These are phyloP conservation scores for Xylariaceae sp. DNA, from an alignment of 2,329 filamentous ascomycete species.

Conservation along the genomic window DNA sequence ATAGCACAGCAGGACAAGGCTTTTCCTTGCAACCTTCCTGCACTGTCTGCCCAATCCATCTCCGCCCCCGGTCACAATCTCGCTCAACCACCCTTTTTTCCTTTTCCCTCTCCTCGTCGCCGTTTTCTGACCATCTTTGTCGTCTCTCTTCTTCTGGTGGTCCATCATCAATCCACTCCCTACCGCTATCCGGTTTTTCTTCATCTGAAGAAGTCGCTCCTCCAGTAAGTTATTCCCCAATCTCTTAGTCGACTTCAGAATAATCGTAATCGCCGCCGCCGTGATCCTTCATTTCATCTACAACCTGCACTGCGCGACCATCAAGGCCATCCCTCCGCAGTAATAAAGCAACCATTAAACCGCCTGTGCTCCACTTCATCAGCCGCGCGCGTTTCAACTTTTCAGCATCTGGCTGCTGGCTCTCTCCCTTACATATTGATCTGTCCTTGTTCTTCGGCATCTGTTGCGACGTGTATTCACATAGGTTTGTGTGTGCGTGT, in stretches of 20 bases:
- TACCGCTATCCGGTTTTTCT: constrained; percentile 19
- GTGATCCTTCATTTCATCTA: background rate
- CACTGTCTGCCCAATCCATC: constrained; percentile 19
- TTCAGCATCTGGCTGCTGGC: background rate
- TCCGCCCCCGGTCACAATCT: constrained; percentile 30
- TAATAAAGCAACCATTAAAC: constrained; percentile 2
- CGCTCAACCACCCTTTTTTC: constrained; percentile 31
- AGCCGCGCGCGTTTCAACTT: constrained; percentile 2
- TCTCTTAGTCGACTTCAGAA: background rate
- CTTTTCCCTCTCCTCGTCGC: constrained; percentile 24
- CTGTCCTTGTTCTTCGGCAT: background rate
- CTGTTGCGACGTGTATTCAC: constrained; percentile 5
- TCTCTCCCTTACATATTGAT: background rate
- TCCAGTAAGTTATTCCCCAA: constrained; percentile 12
- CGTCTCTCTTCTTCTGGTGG: constrained; percentile 16
- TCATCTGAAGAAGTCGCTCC: constrained; percentile 5
- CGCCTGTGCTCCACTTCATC: constrained; percentile 2
- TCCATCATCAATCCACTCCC: constrained; percentile 16
- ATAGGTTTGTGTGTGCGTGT: constrained; percentile 5
- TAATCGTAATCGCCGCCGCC: background rate
- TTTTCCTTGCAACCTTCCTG: constrained; percentile 11
- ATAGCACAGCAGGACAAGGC: constrained; percentile 9
- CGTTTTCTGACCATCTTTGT: constrained; percentile 21
- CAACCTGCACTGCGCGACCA: constrained; percentile 8
- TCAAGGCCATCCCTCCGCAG: constrained; percentile 3